Percentiles rank a stretch among this genome's conserved stretches.
Evolutionary conservation across 2,329 filamentous ascomycete species (phyloP).

Genomic region (Apiospora hydei): DNA sequence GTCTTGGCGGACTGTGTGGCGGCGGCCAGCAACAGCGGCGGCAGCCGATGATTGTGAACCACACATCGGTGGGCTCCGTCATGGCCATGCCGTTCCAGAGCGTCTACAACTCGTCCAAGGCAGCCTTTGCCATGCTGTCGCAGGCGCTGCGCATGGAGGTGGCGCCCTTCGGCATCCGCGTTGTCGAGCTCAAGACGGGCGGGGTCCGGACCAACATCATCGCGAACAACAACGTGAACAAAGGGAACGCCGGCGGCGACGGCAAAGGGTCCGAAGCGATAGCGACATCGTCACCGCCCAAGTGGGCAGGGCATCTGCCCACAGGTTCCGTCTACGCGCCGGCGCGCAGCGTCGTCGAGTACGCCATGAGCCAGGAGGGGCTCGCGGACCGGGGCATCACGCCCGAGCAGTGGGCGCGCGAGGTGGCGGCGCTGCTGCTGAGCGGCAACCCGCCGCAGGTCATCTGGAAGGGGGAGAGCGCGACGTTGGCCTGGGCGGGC

Average conservation of each 20-base stretch:
- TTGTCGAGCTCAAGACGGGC: constrained; percentile 34
- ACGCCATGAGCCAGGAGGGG: constrained; percentile 10
- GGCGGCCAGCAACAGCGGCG: background rate
- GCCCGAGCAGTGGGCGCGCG: constrained; percentile 17
- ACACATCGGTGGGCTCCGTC: constrained; percentile 33
- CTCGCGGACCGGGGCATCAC: background rate
- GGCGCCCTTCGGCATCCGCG: constrained; percentile 39
- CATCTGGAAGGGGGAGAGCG: constrained; percentile 17
- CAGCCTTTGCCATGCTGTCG: constrained; percentile 37
- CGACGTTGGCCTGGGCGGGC: background rate
- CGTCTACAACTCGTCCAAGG: constrained; percentile 38
- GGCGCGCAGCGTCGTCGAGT: constrained; percentile 14
- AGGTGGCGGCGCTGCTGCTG: background rate
- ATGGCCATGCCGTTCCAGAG: constrained; percentile 27
- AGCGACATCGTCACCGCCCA: background rate
- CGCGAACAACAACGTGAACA: constrained; percentile 25
- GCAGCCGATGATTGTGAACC: constrained; percentile 35
- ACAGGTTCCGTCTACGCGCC: constrained; percentile 16
- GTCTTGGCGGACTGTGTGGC: background rate
- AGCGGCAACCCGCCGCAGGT: background rate
- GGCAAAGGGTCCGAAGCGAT: too few species aligned
- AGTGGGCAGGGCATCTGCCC: background rate
- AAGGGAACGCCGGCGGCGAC: background rate
- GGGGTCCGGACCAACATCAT: constrained; percentile 27
- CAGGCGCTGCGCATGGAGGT: constrained; percentile 44